A percentile compares a stretch with the other conserved stretches of the same genome.
Evolutionary conservation across 2,329 filamentous ascomycete genomes (phyloP).

Genomic region (Aspergillus oerlinghausenensis): DNA sequence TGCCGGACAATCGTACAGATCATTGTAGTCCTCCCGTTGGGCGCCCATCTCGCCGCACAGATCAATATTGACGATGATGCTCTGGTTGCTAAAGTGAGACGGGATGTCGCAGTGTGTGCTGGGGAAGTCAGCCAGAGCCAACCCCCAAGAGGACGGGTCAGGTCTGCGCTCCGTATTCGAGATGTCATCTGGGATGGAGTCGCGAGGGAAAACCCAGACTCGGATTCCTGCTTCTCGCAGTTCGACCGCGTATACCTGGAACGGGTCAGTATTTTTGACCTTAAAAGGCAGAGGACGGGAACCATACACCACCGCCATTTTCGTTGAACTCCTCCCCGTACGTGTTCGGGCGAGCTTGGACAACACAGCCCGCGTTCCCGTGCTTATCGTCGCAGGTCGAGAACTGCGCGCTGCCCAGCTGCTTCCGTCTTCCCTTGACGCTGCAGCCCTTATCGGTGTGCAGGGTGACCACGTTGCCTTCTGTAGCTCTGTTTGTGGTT

Average conservation of each 20-base stretch:
- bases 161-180: conserved; percentile 40
- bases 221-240: conserved; percentile 58
- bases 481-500: conserved; percentile 50
- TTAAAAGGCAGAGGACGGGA: background rate
- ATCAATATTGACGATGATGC: conserved; percentile 63
- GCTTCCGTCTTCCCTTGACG: conserved; percentile 50
- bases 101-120: conserved; percentile 57
- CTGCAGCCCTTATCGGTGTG: conserved; percentile 56
- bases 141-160: conserved; percentile 59
- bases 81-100: conserved; percentile 60
- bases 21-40: conserved; percentile 25
- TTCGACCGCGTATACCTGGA: conserved; percentile 55
- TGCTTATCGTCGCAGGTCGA: conserved; percentile 49
- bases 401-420: conserved; percentile 44
- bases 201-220: conserved; percentile 56
- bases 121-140: conserved; percentile 61
- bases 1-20: conserved; percentile 41
- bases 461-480: conserved; percentile 57
- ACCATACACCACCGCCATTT: conserved; percentile 48
- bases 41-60: conserved; percentile 56
- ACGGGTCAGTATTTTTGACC: background rate
- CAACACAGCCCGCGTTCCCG: conserved; percentile 56
- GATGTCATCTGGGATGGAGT: conserved; percentile 51
- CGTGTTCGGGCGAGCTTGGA: conserved; percentile 40
- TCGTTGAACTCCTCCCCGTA: conserved; percentile 53